Evolutionary conservation across 2,329 filamentous ascomycete genomes (phyloP).

Genomic region (Fusarium multiceps): DNA sequence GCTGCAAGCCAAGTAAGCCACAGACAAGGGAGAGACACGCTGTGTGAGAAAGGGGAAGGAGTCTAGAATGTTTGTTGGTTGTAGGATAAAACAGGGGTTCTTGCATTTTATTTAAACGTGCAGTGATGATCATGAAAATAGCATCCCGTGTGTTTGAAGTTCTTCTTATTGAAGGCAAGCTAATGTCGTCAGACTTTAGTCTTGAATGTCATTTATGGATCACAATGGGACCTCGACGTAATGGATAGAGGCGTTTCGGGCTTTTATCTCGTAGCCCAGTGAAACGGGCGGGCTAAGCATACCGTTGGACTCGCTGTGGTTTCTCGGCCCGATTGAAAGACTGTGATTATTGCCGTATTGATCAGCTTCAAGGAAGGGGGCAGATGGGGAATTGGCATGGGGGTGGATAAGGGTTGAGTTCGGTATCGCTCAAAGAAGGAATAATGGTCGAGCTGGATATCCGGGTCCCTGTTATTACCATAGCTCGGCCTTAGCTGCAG

Average conservation of each 20-base stretch:
- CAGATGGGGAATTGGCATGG: neutral
- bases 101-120: neutral
- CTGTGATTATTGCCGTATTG: neutral
- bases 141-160: neutral
- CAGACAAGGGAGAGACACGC: neutral
- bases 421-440: neutral
- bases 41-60: neutral
- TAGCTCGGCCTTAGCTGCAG: neutral
- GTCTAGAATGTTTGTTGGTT: conserved; percentile 2
- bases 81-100: neutral
- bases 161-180: neutral
- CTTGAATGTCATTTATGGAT: neutral
- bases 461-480: neutral
- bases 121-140: neutral
- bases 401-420: neutral
- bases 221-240: neutral
- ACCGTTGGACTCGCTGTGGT: neutral
- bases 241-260: neutral
- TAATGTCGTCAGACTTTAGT: neutral
- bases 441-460: neutral
- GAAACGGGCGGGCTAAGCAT: neutral
- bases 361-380: conserved; percentile 3
- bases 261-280: neutral
- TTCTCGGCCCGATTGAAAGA: neutral
- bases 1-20: neutral